phyloP scores from a whole-genome alignment of 371 early-diverging fungal species.

The Zychaea mexicana region DNA sequence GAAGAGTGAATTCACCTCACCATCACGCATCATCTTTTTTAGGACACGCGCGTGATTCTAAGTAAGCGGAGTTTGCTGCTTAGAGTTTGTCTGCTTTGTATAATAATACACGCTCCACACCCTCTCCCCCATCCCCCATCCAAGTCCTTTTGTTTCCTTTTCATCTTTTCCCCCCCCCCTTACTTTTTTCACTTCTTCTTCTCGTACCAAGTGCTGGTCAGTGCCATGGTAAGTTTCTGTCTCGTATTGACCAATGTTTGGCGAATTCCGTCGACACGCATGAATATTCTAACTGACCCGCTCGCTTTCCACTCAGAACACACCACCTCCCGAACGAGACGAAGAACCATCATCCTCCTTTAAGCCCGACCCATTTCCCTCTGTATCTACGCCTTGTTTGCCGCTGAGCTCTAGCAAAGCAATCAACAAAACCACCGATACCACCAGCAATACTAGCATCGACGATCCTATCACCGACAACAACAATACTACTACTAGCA shows the following conservation, averaged over 20 bases:
- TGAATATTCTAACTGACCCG: neutral
- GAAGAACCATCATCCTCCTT: neutral
- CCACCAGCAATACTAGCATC: neutral
- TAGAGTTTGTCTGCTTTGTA: too few relatives aligned
- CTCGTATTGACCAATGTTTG: too few relatives aligned
- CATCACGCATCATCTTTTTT: too few relatives aligned
- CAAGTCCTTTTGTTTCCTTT: neutral
- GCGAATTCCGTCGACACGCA: too few relatives aligned
- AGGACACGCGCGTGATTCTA: neutral
- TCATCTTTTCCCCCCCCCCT: neutral
- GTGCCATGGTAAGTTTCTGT: neutral
- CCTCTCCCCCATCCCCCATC: neutral
- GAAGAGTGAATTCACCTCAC: too few relatives aligned
- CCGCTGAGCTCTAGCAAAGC: neutral
- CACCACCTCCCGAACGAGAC: conserved; percentile 13
- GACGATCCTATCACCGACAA: conserved; percentile 25
- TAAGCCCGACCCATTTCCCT: conserved; percentile 25
- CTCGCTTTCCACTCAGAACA: neutral
- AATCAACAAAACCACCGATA: neutral
- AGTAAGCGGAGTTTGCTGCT: neutral
- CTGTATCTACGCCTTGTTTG: conserved; percentile 23
- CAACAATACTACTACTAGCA: conserved; percentile 29
- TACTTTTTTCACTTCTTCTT: neutral
- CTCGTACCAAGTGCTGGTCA: neutral
- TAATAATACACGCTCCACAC: neutral